Base-by-base conservation (phyloP, 2,329 filamentous ascomycete species). In the Arthrocladium fulminans region DNA sequence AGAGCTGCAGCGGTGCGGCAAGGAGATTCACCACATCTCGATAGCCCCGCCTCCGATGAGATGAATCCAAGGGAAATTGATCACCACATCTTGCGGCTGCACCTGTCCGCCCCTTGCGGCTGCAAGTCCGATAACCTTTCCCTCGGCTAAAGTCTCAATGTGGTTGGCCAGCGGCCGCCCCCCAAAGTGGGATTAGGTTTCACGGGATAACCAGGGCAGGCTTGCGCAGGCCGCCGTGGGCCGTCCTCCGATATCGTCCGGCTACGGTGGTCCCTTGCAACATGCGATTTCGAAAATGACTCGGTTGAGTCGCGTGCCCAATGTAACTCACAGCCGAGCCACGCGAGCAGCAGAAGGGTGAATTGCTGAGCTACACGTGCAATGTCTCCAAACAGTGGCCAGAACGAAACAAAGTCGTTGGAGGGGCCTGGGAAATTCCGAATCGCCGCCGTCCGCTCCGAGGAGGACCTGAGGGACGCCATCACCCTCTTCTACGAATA, bases 401-500 rank as follows among this genome's bases (percentile, higher is more conserved):
- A 29, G 27, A 15, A 9, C 17, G 4, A 44, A 32, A 13, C 20
- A 43, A 12, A 7, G 4, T 17, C 22, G 25, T n/a, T 30, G 13
- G n/a, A 19, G 17, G 6, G 12, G 17, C 27, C 38, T 32, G 10
- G 15, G 15, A 34, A 17, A 23, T 53, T 54, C 43, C 38, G 42
- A 19, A 55, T 56, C 37, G 38, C 19, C 20, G 57, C 59, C 9
- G 73, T 72, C 4, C 52, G 56, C 20, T 70, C 68, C 19, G 60
- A 67, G 19, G 46, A 61, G 34, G 74, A 79, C 49, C 57, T 71
- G 20, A 45, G 59, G 19, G 62, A 61, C 15, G 65, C 75, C 60
- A 55, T 64, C 47, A 47, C 66, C 56, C 60, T 74, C 25, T 71
- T 74, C 55, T 63, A 58, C 12, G 59, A 63, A 6, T 74, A 74